Evolutionary conservation across 495 filamentous ascomycete species (phyloP).

Genomic region (Entonaema liquescens): DNA sequence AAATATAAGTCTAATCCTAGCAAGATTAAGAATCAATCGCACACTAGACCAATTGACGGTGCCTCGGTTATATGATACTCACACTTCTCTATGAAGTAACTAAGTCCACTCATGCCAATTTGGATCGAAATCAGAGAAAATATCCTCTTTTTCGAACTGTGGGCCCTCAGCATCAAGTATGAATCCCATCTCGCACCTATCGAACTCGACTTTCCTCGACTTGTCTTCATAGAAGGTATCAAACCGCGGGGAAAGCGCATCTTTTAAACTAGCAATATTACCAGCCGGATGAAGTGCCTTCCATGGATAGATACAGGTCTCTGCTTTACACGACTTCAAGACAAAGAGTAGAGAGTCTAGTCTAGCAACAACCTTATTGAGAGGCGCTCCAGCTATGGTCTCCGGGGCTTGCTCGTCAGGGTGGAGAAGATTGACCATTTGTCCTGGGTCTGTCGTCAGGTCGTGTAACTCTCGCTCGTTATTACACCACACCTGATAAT

Average conservation of each 20-base stretch:
- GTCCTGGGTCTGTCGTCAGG: slow-evolving; percentile 66
- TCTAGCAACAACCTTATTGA: slow-evolving; percentile 57
- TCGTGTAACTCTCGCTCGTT: slow-evolving; percentile 73
- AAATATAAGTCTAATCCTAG: background rate
- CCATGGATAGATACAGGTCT: slow-evolving; percentile 68
- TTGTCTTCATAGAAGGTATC: slow-evolving; percentile 64
- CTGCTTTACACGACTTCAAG: slow-evolving; percentile 69
- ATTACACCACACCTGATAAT: slow-evolving; percentile 73
- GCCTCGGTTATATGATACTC: too few species aligned
- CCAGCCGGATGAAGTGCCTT: slow-evolving; percentile 63
- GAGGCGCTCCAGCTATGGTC: slow-evolving; percentile 55
- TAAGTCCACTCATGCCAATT: slow-evolving; percentile 36
- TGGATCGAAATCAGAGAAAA: slow-evolving; percentile 18
- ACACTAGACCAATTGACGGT: too few species aligned
- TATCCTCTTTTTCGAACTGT: slow-evolving; percentile 52
- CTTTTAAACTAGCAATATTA: slow-evolving; percentile 50
- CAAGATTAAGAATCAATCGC: background rate
- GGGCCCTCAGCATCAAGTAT: slow-evolving; percentile 69
- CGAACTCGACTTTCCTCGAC: slow-evolving; percentile 61
- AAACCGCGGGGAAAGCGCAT: slow-evolving; percentile 59
- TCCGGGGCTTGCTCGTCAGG: slow-evolving; percentile 23
- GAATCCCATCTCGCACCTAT: slow-evolving; percentile 68
- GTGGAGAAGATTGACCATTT: slow-evolving; percentile 66
- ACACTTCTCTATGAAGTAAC: background rate
- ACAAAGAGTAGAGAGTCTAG: slow-evolving; percentile 70